phyloP scores from a whole-genome alignment of 2,329 filamentous ascomycete genomes.

The Atkinsonella hypoxylon region DNA sequence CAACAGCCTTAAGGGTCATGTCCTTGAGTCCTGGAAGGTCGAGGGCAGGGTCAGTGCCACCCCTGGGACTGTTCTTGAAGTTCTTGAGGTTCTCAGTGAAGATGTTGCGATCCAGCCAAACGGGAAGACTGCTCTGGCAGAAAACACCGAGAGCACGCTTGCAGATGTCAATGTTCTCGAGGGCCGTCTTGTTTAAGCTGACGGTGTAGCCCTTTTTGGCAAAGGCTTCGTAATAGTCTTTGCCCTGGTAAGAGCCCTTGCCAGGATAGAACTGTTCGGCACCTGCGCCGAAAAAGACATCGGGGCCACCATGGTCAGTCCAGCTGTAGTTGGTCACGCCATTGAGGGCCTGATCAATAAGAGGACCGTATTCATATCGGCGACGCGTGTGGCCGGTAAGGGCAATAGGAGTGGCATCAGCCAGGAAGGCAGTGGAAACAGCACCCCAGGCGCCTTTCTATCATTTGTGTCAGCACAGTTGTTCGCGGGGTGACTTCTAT shows the following conservation, averaged over 20 bases:
- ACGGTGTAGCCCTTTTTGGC: slow-evolving; percentile 60
- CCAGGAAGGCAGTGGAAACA: slow-evolving; percentile 70
- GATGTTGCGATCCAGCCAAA: slow-evolving; percentile 79
- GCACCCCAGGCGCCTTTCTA: slow-evolving; percentile 46
- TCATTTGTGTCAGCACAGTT: not conserved
- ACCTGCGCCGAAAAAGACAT: slow-evolving; percentile 73
- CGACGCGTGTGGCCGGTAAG: slow-evolving; percentile 61
- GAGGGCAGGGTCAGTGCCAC: slow-evolving; percentile 48
- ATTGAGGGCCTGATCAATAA: slow-evolving; percentile 66
- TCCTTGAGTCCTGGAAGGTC: slow-evolving; percentile 78
- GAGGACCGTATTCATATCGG: slow-evolving; percentile 55
- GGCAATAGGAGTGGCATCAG: slow-evolving; percentile 73
- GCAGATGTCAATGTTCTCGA: slow-evolving; percentile 43
- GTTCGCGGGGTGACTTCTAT: no score
- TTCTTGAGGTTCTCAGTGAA: slow-evolving; percentile 58
- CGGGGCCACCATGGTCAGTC: slow-evolving; percentile 61
- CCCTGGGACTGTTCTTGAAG: slow-evolving; percentile 57
- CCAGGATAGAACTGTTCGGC: slow-evolving; percentile 68
- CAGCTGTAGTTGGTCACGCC: slow-evolving; percentile 72
- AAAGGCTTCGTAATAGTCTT: slow-evolving; percentile 72
- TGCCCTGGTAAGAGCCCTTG: slow-evolving; percentile 51
- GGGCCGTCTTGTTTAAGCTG: slow-evolving; percentile 61
- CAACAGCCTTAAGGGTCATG: slow-evolving; percentile 80
- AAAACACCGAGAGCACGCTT: slow-evolving; percentile 68
- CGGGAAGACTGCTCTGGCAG: slow-evolving; percentile 60